Evolutionary conservation across 495 filamentous ascomycete species (phyloP).

Genomic region (Sabuloglossum arenarium): DNA sequence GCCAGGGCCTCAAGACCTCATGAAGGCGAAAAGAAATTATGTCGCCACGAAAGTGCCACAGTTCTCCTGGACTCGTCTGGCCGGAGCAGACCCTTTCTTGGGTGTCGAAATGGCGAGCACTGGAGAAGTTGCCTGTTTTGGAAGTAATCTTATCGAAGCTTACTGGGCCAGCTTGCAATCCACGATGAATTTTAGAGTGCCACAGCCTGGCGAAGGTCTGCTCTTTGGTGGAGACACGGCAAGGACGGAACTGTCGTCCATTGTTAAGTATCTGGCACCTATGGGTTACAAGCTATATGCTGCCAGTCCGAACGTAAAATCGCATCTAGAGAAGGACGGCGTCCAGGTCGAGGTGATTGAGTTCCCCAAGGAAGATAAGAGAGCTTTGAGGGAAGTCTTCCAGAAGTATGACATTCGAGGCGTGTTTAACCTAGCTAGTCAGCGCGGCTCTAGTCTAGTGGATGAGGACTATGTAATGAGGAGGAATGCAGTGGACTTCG

Average conservation of each 20-base stretch:
- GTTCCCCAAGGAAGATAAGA: conserved; percentile 92
- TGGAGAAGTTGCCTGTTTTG: conserved; percentile 96
- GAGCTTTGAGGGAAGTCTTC: conserved; percentile 86
- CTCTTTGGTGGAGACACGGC: conserved; percentile 72
- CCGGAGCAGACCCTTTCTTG: conserved; percentile 91
- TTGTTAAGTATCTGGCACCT: conserved; percentile 69
- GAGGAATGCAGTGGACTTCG: conserved; percentile 94
- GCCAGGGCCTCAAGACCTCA: conserved; percentile 71
- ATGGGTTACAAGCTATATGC: conserved; percentile 89
- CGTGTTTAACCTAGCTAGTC: conserved; percentile 83
- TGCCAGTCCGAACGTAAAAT: conserved; percentile 59
- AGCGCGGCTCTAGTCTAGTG: conserved; percentile 57
- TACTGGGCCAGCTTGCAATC: conserved; percentile 95
- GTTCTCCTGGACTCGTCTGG: conserved; percentile 97
- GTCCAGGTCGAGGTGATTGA: conserved; percentile 77
- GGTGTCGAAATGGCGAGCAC: conserved; percentile 96
- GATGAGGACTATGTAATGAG: conserved; percentile 98
- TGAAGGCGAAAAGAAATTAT: conserved; percentile 75
- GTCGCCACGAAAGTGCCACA: conserved; percentile 93
- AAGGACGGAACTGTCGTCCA: conserved; percentile 41
- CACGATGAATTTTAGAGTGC: conserved; percentile 97
- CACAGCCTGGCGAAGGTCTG: conserved; percentile 80
- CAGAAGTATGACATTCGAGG: conserved; percentile 91
- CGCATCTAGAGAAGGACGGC: conserved; percentile 55
- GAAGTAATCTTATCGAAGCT: conserved; percentile 82